Evolutionary conservation across 176 grass and related monocot genomes (phyloP), one percentile per base, ranked within the genome.

Genomic region (Zoysia pacifica): DNA sequence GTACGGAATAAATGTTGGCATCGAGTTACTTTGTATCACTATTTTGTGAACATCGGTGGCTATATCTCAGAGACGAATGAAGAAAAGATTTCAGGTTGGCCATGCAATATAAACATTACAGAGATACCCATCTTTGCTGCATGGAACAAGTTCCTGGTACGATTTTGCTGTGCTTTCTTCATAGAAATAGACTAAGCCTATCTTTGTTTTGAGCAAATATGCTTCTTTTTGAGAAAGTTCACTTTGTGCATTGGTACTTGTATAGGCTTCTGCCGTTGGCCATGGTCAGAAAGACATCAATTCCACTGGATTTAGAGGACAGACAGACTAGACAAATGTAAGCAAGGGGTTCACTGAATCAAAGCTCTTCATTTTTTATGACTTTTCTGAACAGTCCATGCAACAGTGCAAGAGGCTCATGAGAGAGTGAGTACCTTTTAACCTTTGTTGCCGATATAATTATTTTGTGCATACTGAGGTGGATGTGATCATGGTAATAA

Each of bases 91-190:
- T 44, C 67, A 78, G 12, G 43, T 59, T 1, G 36, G 55, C 40
- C 54, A 51, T 82, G 42, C 51, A 61, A 14, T 42, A 73, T 11
- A 49, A 66, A n/a, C 28, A 89, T 67, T 56, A 68, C 42, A 78
- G 68, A 69, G 67, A 72, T 53, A 4, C 41, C n/a, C 38, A 4
- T 11, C 39, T 7, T 14, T 76, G 37, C 73, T 78, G 78, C 82
- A 73, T 82, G 83, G 82, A 82, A 78, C 67, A 82, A 62, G 78
- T 62, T 67, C 72, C 78, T 40, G 66, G 66, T 85, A 85, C 59
- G 66, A 81, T 81, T 62, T 62, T 0, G 10, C 81, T 62, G 67
- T 0, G 1, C 67, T 85, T 82, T 85, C 15, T 67, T 67, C 19
- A 16, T 44, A 61, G 42, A 85, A 66, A 72, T 77, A 72, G 35